Conservation (phyloP, 2,329 filamentous ascomycete genomes). For the Saccharata proteae region DNA sequence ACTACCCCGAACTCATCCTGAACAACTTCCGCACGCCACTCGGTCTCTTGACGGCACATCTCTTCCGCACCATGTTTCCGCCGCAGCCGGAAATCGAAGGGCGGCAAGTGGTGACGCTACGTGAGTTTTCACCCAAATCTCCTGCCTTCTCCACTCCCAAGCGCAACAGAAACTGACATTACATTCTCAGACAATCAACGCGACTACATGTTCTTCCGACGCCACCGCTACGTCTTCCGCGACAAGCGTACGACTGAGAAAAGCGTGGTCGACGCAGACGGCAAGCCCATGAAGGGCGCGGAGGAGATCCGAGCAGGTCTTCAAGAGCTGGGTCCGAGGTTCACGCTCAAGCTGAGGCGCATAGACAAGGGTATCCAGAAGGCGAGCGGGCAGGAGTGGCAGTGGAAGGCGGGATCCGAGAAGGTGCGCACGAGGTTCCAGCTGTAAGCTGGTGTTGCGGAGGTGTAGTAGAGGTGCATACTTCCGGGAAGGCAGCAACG, state of each 20-base stretch:
- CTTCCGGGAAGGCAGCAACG: too few species aligned
- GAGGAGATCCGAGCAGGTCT: constrained; percentile 77
- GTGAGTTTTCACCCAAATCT: neutral
- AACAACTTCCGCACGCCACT: constrained; percentile 94
- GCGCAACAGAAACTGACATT: neutral
- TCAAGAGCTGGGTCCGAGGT: constrained; percentile 76
- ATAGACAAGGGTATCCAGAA: constrained; percentile 80
- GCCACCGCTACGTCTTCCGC: constrained; percentile 86
- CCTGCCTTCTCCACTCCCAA: neutral
- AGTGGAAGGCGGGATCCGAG: constrained; percentile 94
- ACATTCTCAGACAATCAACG: constrained; percentile 67
- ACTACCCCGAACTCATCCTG: constrained; percentile 78
- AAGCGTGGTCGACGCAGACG: constrained; percentile 67
- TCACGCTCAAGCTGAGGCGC: constrained; percentile 79
- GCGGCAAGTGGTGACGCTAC: constrained; percentile 79
- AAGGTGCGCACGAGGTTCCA: constrained; percentile 90
- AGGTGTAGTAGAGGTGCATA: too few species aligned
- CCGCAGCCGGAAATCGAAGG: constrained; percentile 72
- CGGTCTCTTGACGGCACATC: constrained; percentile 69
- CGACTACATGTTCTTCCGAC: constrained; percentile 86
- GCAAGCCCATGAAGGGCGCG: constrained; percentile 71
- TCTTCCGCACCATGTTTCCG: constrained; percentile 73
- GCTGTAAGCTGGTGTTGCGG: constrained; percentile 45
- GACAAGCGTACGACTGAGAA: constrained; percentile 83
- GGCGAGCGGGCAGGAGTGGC: constrained; percentile 74